A percentile compares a stretch with the other conserved stretches of the same genome.
Evolutionary conservation across 2,329 filamentous ascomycete genomes (phyloP).

Genomic region (Cladorrhinum sp.): DNA sequence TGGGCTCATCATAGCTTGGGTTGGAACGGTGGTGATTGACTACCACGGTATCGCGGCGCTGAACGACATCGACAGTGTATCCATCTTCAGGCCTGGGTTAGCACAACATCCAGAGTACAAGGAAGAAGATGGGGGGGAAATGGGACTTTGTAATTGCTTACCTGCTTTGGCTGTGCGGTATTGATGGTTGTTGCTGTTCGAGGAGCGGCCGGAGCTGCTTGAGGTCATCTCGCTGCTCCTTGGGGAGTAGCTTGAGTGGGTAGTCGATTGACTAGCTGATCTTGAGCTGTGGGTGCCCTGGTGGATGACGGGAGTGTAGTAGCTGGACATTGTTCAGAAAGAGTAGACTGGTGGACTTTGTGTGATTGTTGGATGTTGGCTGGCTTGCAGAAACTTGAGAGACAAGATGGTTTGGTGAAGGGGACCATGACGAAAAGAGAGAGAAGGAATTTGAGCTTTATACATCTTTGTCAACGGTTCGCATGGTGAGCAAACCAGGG

Average conservation of each 20-base stretch:
- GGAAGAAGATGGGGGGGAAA: background rate
- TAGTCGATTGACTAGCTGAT: slow-evolving; percentile 1
- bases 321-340: slow-evolving; percentile 10
- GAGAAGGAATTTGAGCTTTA: background rate
- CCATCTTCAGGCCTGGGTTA: slow-evolving; percentile 9
- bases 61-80: slow-evolving; percentile 12
- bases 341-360: background rate
- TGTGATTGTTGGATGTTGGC: background rate
- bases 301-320: slow-evolving; percentile 13
- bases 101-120: background rate
- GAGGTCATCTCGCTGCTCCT: slow-evolving; percentile 12
- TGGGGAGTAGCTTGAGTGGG: slow-evolving; percentile 4
- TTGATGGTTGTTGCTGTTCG: background rate
- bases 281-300: slow-evolving; percentile 9
- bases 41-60: slow-evolving; percentile 8
- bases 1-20: slow-evolving; percentile 17
- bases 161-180: slow-evolving; percentile 17
- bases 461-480: background rate
- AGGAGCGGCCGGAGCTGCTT: slow-evolving; percentile 2
- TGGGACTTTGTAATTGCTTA: background rate
- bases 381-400: background rate
- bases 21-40: slow-evolving; percentile 20
- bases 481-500: background rate
- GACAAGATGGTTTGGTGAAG: background rate
- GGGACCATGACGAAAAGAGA: background rate